These are phyloP conservation scores for Trichoderma aggressivum DNA, from an alignment of 2,329 filamentous ascomycete species.

Conservation along the genomic window DNA sequence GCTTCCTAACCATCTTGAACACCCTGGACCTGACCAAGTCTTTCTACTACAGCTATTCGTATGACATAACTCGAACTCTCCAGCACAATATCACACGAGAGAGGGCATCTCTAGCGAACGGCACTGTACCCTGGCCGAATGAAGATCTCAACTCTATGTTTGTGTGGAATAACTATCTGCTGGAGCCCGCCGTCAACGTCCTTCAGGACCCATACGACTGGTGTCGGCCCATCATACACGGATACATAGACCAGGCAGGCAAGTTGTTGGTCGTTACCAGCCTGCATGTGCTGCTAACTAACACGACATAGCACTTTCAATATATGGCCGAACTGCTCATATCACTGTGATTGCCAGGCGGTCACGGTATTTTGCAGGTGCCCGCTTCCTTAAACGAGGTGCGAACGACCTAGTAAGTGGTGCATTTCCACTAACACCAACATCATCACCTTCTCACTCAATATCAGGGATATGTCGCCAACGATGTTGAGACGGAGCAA, in stretches of 20 bases:
- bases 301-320: slow-evolving; percentile 55
- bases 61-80: slow-evolving; percentile 87
- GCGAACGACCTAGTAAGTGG: slow-evolving; percentile 71
- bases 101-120: slow-evolving; percentile 65
- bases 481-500: slow-evolving; percentile 98
- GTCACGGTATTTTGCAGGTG: slow-evolving; percentile 90
- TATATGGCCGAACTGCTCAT: slow-evolving; percentile 86
- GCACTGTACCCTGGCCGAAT: slow-evolving; percentile 54
- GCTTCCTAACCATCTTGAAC: slow-evolving; percentile 83
- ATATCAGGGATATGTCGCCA: slow-evolving; percentile 80
- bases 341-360: slow-evolving; percentile 91
- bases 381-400: slow-evolving; percentile 88
- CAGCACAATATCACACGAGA: slow-evolving; percentile 89
- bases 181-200: slow-evolving; percentile 67
- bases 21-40: slow-evolving; percentile 86
- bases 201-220: slow-evolving; percentile 87
- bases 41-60: slow-evolving; percentile 98
- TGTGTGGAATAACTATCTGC: slow-evolving; percentile 90
- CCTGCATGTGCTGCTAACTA: neutral
- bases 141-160: slow-evolving; percentile 91
- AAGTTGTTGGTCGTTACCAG: slow-evolving; percentile 20
- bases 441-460: slow-evolving; percentile 2
- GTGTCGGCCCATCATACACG: slow-evolving; percentile 94
- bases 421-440: neutral
- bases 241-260: slow-evolving; percentile 87